Percentiles rank a stretch among this genome's conserved stretches.
Conservation (phyloP, 2,329 filamentous ascomycete genomes). For the Annulohypoxylon truncatum region DNA sequence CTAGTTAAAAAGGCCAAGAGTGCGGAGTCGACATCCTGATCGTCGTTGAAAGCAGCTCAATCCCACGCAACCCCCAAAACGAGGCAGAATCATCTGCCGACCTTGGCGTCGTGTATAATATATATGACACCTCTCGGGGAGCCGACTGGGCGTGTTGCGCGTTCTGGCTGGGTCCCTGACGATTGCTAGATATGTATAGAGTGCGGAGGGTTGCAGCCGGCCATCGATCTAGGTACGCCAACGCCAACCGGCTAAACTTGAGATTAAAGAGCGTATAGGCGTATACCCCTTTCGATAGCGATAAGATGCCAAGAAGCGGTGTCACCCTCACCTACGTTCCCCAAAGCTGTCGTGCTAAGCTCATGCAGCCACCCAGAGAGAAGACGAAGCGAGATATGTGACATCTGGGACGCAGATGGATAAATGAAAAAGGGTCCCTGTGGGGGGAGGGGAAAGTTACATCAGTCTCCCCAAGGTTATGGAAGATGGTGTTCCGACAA, state of each 20-base stretch:
- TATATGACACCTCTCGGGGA: constrained; percentile 31
- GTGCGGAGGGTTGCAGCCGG: constrained; percentile 38
- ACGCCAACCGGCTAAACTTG: constrained; percentile 38
- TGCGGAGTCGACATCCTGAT: constrained; percentile 33
- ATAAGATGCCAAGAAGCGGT: constrained; percentile 40
- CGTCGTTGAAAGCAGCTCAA: constrained; percentile 19
- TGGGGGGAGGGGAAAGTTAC: constrained; percentile 40
- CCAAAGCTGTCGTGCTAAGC: constrained; percentile 25
- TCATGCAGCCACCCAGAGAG: constrained; percentile 13
- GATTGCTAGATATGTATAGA: constrained; percentile 25
- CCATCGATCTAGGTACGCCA: constrained; percentile 34
- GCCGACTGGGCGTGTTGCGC: constrained; percentile 28
- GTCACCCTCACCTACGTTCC: constrained; percentile 12
- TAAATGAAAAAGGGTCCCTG: constrained; percentile 39
- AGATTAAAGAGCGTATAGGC: constrained; percentile 28
- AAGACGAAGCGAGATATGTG: constrained; percentile 15
- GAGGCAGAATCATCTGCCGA: constrained; percentile 38
- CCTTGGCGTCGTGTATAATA: constrained; percentile 39
- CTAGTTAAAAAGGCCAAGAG: constrained; percentile 20
- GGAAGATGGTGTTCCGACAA: constrained; percentile 41
- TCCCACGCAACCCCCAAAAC: constrained; percentile 26
- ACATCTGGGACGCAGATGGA: constrained; percentile 36
- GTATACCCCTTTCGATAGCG: constrained; percentile 40
- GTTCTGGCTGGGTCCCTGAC: constrained; percentile 25
- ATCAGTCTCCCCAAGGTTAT: constrained; percentile 35